Base-by-base conservation (phyloP, 2,329 filamentous ascomycete genomes). In the Juglanconis juglandina region DNA sequence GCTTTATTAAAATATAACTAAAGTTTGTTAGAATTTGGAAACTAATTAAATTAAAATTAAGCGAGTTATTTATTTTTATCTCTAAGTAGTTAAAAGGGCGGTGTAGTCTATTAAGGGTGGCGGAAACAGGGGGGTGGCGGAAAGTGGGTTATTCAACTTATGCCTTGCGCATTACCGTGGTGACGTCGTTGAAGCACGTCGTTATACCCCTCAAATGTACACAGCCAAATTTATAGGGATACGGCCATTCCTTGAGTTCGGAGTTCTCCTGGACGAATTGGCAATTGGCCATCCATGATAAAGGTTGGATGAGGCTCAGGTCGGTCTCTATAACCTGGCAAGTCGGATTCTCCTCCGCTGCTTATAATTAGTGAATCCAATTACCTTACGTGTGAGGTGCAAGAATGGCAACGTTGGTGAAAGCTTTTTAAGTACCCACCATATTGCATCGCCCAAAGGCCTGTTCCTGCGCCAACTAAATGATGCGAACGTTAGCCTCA, bases 211-310 rank as follows among this genome's bases (percentile, higher is more conserved):
- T 39, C 13, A 56, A n/a, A 32, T 56, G 53, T 17, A 56, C 30
- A 24, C 49, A 56, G 44, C 39, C 33, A n/a, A 56, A 39, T n/a
- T 46, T 34, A 37, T 48, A 32, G 5, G 53, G 53, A 9, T 33
- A 55, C 1, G 46, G 2, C 53, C 41, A 55, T 4, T 55, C 53
- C 10, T 55, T 33, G 4, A 47, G 42, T 24, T 55, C 53, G 8
- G 41, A 55, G 10, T 55, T 48, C 11, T 55, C 53, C 41, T 35
- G 44, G n/a, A 55, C 42, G 5, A 55, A 55, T n/a, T 39, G 53
- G 17, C 53, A 56, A 4, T 56, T 56, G 4, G 54, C 33, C 54
- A 49, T 49, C 54, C 54, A 56, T 11, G 54, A 34, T 14, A 56
- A 42, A 8, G 54, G 54, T 3, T 50, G 44, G 24, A 56, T 56